Conservation (phyloP, 371 early-diverging fungal genomes). For the Mucor plumbeus region DNA sequence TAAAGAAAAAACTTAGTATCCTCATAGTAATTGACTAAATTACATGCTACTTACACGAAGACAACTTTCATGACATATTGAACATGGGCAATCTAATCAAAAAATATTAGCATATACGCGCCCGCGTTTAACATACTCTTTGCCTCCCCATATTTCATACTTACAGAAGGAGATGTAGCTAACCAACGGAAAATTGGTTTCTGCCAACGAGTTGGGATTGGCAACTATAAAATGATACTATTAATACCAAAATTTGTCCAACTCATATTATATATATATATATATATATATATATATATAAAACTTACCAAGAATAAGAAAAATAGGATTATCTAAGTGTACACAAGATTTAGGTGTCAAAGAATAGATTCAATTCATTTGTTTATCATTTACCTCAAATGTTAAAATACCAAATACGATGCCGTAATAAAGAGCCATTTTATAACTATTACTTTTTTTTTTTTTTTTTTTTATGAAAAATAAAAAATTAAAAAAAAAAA, state of each 20-base stretch:
- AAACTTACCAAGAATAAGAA: slow-evolving; percentile 45
- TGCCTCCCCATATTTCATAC: background rate
- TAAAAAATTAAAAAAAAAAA: background rate
- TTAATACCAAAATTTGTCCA: background rate
- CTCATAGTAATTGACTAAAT: background rate
- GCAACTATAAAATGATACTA: slow-evolving; percentile 35
- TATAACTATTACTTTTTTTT: background rate
- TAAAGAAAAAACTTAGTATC: background rate
- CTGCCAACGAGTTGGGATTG: slow-evolving; percentile 59
- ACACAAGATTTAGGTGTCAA: background rate
- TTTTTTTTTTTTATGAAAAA: too few relatives aligned
- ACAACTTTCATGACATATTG: slow-evolving; percentile 57
- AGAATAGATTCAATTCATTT: background rate
- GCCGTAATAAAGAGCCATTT: slow-evolving; percentile 54
- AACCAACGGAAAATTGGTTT: slow-evolving; percentile 57
- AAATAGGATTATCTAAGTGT: slow-evolving; percentile 48
- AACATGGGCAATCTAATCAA: slow-evolving; percentile 43
- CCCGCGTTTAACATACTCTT: background rate
- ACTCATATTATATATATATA: too few relatives aligned
- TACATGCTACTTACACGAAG: slow-evolving; percentile 50
- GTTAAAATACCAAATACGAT: slow-evolving; percentile 47
- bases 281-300: too few relatives aligned
- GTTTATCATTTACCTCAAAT: slow-evolving; percentile 38
- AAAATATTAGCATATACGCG: background rate
- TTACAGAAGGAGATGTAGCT: slow-evolving; percentile 46